Percentiles rank a stretch among this genome's conserved stretches.
Conservation (phyloP, 192 early-diverging fungal genomes). For the Haplosporangium gracile region DNA sequence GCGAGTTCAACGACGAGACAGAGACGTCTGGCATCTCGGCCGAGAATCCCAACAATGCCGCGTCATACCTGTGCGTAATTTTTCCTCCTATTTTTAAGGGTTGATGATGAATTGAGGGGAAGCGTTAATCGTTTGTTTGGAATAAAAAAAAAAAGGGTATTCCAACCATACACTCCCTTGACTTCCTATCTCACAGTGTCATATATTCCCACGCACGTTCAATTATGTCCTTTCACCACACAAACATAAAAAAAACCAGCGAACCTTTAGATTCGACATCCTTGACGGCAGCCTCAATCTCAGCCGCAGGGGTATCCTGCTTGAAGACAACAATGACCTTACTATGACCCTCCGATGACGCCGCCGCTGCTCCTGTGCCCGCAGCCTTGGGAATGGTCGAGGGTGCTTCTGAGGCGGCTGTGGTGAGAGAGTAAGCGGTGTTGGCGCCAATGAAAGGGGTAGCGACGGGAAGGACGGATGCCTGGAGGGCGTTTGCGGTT, state of each 20-base stretch:
- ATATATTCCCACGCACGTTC: not conserved
- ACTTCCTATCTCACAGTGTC: too few species aligned
- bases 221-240: not conserved
- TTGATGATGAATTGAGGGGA: too few species aligned
- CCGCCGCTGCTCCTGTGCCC: not conserved
- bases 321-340: slow-evolving; percentile 71
- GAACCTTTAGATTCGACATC: slow-evolving; percentile 35
- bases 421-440: slow-evolving; percentile 4
- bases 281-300: slow-evolving; percentile 31
- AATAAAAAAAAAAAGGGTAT: too few species aligned
- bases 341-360: not conserved
- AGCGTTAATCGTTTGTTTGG: too few species aligned
- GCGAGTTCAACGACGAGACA: slow-evolving; percentile 57
- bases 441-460: not conserved
- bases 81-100: slow-evolving; percentile 33
- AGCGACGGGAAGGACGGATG: slow-evolving; percentile 21
- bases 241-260: not conserved
- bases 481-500: slow-evolving; percentile 14
- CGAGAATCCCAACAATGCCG: slow-evolving; percentile 68
- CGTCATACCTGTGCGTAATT: slow-evolving; percentile 61
- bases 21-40: slow-evolving; percentile 67
- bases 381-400: not conserved
- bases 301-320: slow-evolving; percentile 55
- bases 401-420: not conserved
- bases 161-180: too few species aligned